These are phyloP conservation scores for Rubia balearica DNA, from an alignment of 305 asterid genomes.

Conservation along the genomic window DNA sequence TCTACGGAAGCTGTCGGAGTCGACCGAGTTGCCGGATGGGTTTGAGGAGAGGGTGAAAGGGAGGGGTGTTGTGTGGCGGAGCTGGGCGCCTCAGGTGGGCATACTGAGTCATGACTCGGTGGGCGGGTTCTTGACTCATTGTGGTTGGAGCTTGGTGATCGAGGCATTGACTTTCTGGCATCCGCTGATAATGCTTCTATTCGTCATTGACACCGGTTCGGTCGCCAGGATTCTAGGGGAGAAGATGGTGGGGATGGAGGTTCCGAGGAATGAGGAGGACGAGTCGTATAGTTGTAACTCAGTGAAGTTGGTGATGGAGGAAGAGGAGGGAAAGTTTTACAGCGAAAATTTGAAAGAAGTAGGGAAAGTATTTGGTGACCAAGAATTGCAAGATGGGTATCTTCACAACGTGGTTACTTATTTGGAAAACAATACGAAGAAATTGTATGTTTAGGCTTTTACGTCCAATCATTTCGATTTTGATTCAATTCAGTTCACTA, in stretches of 20 bases:
- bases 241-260: neutral
- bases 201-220: neutral
- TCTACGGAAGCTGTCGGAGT: constrained; percentile 13
- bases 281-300: neutral
- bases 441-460: no score
- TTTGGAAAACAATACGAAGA: neutral
- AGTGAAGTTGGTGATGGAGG: neutral
- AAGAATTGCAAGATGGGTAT: neutral
- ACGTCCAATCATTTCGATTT: no score
- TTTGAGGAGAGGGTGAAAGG: constrained; percentile 14
- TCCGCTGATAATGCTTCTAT: neutral
- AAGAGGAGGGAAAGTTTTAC: neutral
- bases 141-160: constrained; percentile 24
- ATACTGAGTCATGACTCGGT: constrained; percentile 19
- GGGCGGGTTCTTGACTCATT: constrained; percentile 20
- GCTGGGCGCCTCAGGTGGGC: constrained; percentile 18
- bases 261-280: neutral
- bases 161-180: neutral
- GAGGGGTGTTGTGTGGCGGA: constrained; percentile 12
- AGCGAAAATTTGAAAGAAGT: neutral
- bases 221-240: neutral
- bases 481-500: no score
- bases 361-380: neutral
- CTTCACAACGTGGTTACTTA: neutral
- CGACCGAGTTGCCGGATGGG: neutral